These are phyloP conservation scores for Dissophora globulifera DNA, from an alignment of 192 early-diverging fungal species.

Conservation along the genomic window DNA sequence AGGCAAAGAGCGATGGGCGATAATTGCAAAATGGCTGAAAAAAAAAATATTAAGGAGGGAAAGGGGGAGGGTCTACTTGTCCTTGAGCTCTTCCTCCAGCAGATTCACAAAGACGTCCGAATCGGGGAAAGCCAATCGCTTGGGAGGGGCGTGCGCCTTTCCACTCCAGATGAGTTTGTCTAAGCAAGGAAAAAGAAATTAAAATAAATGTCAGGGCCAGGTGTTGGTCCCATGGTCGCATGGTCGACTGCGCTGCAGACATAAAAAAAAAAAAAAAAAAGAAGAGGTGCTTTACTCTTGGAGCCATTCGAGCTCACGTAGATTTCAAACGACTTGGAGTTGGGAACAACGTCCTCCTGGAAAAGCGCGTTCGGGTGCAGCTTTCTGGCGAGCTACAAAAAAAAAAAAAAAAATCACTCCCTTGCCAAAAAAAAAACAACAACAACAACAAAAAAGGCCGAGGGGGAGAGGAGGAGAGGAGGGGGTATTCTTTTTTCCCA, in stretches of 20 bases:
- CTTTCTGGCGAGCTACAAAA: background rate
- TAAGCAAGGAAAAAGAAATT: background rate
- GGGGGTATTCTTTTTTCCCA: too few species aligned
- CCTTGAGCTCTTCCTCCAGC: slow-evolving; percentile 26
- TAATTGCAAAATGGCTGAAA: too few species aligned
- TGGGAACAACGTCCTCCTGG: slow-evolving; percentile 26
- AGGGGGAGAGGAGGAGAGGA: too few species aligned
- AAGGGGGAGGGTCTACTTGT: slow-evolving; percentile 4
- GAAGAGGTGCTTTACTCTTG: slow-evolving; percentile 29
- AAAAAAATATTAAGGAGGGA: too few species aligned
- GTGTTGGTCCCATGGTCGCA: too few species aligned
- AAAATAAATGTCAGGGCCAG: background rate
- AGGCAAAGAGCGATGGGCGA: too few species aligned
- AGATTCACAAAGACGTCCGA: slow-evolving; percentile 24
- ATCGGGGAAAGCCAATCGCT: slow-evolving; percentile 42
- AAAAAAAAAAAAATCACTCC: background rate
- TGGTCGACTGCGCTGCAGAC: too few species aligned
- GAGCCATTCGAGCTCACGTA: slow-evolving; percentile 24
- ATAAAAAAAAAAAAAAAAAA: too few species aligned
- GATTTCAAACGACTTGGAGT: slow-evolving; percentile 45
- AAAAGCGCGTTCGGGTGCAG: slow-evolving; percentile 23
- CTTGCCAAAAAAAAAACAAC: background rate
- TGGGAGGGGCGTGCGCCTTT: slow-evolving; percentile 39
- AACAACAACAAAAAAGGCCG: too few species aligned
- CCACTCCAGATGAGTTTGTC: slow-evolving; percentile 50